Conservation (phyloP, 2,329 filamentous ascomycete species). For the Geosmithia putterillii region DNA sequence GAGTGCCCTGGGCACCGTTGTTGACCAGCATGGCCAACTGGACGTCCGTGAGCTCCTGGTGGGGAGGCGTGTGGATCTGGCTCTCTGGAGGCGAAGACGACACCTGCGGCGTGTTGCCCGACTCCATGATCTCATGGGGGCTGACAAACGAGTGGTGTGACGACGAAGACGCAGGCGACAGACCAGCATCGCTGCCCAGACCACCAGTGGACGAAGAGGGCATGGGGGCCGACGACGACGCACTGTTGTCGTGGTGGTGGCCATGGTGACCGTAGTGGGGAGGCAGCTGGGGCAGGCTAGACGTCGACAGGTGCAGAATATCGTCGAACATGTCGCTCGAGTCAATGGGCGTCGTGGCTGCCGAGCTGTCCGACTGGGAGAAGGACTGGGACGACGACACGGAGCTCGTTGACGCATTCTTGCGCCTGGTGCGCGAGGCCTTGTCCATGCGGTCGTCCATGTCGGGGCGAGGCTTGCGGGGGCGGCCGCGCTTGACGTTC, state of each 20-base stretch:
- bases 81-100: slow-evolving; percentile 34
- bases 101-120: slow-evolving; percentile 21
- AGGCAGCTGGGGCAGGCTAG: neutral
- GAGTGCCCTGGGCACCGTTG: slow-evolving; percentile 5
- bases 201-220: slow-evolving; percentile 14
- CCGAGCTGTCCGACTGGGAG: slow-evolving; percentile 43
- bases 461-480: slow-evolving; percentile 48
- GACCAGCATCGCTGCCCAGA: slow-evolving; percentile 18
- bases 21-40: neutral
- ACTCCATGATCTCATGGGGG: slow-evolving; percentile 29
- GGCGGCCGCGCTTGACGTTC: slow-evolving; percentile 49
- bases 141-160: slow-evolving; percentile 30
- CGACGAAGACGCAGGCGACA: slow-evolving; percentile 26
- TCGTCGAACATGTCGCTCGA: slow-evolving; percentile 18
- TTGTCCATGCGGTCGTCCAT: slow-evolving; percentile 27
- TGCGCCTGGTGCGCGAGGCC: slow-evolving; percentile 36
- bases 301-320: slow-evolving; percentile 29
- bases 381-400: slow-evolving; percentile 40
- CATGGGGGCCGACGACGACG: slow-evolving; percentile 33
- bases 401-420: slow-evolving; percentile 38
- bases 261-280: neutral
- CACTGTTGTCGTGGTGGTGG: neutral
- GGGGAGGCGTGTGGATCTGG: slow-evolving; percentile 38
- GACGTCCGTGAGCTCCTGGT: neutral
- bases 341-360: slow-evolving; percentile 18